A percentile compares a stretch with the other conserved stretches of the same genome.
Evolutionary conservation across 805 yeast species (phyloP).

Genomic region (Blastobotrys mokoenaii): DNA sequence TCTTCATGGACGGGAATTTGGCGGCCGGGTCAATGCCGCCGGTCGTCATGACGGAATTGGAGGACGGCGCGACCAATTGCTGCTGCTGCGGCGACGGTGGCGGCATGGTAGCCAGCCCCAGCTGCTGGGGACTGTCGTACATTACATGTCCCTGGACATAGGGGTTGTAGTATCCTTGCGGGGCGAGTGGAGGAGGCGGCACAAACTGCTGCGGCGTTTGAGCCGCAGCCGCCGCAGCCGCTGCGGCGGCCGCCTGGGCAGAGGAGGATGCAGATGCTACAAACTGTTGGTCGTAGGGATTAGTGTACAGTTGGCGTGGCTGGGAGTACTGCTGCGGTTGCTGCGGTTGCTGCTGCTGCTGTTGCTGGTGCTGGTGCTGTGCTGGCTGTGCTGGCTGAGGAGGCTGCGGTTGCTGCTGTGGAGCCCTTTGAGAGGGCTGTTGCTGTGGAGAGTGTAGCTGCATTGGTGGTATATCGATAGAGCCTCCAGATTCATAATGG

Average conservation of each 20-base stretch:
- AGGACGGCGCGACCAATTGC: background rate
- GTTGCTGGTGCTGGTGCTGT: slow-evolving; percentile 12
- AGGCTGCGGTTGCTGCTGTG: slow-evolving; percentile 6
- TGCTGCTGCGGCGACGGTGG: slow-evolving; percentile 1
- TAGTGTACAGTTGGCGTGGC: slow-evolving; percentile 9
- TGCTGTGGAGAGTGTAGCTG: slow-evolving; percentile 1
- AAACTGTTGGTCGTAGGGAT: background rate
- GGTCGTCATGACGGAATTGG: background rate
- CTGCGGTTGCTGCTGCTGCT: slow-evolving; percentile 9
- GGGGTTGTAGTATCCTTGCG: too few relatives aligned
- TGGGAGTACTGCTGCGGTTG: slow-evolving; percentile 11
- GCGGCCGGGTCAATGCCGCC: slow-evolving; percentile 10
- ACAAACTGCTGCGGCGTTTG: slow-evolving; percentile 5
- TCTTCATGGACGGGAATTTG: slow-evolving; percentile 18
- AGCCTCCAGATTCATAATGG: too few relatives aligned
- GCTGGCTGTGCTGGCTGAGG: slow-evolving; percentile 1
- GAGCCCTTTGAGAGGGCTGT: slow-evolving; percentile 1
- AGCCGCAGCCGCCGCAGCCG: slow-evolving; percentile 6
- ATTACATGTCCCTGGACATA: too few relatives aligned
- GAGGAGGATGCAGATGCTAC: slow-evolving; percentile 5
- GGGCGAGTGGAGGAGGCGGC: background rate
- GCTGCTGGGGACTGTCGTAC: background rate
- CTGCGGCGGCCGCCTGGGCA: slow-evolving; percentile 3
- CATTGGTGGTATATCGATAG: background rate
- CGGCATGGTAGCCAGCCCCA: background rate